phyloP scores from a whole-genome alignment of 2,329 filamentous ascomycete species.

The Claviceps maximensis region DNA sequence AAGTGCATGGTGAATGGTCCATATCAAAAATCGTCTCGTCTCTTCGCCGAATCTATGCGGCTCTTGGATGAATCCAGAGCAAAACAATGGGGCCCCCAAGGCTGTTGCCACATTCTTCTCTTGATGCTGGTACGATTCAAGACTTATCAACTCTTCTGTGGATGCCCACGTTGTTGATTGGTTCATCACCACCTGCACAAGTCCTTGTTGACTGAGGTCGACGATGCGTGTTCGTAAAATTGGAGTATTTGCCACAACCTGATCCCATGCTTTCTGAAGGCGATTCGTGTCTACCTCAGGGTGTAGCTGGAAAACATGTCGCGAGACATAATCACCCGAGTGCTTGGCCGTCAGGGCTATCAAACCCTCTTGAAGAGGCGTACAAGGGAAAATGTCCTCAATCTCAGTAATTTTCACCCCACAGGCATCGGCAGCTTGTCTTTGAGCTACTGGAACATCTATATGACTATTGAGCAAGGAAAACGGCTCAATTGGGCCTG shows the following conservation, averaged over 20 bases:
- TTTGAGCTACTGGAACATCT: not conserved
- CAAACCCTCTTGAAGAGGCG: constrained; percentile 35
- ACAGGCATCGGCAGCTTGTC: constrained; percentile 3
- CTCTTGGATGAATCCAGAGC: constrained; percentile 4
- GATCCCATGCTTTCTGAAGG: constrained; percentile 9
- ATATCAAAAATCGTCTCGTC: constrained; percentile 5
- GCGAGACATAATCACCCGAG: constrained; percentile 9
- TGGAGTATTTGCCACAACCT: constrained; percentile 6
- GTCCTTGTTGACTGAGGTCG: constrained; percentile 6
- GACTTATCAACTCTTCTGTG: not conserved
- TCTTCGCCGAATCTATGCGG: not conserved
- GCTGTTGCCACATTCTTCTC: constrained; percentile 4
- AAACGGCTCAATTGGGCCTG: not conserved
- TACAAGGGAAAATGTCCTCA: constrained; percentile 21
- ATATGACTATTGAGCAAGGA: not conserved
- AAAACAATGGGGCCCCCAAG: constrained; percentile 7
- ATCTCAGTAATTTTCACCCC: constrained; percentile 12
- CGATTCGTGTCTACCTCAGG: constrained; percentile 3
- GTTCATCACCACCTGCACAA: constrained; percentile 8
- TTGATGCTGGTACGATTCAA: not conserved
- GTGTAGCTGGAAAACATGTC: constrained; percentile 7
- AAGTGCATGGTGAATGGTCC: constrained; percentile 25
- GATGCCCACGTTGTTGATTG: constrained; percentile 2
- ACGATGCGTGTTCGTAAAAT: constrained; percentile 9
- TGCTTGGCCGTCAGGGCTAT: constrained; percentile 7